Conservation (phyloP, 2,329 filamentous ascomycete species). For the Cytospora chrysosperma region DNA sequence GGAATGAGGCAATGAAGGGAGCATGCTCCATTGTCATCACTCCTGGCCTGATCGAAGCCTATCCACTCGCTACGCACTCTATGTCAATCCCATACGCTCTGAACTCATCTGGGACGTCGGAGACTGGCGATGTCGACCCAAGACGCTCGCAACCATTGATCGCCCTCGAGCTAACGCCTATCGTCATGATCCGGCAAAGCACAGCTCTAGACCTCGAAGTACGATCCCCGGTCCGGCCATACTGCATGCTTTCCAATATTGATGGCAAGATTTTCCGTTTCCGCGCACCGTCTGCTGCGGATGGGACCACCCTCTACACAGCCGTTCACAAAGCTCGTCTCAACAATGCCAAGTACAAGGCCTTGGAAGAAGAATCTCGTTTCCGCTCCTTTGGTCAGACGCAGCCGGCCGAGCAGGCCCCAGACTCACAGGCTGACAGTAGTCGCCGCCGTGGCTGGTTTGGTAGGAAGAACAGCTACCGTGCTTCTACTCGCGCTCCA, state of each 20-base stretch:
- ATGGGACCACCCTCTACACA: conserved; percentile 79
- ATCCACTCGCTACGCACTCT: conserved; percentile 40
- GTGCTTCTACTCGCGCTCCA: conserved; percentile 60
- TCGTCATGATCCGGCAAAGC: conserved; percentile 86
- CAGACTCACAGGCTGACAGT: conserved; percentile 42
- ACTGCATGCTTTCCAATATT: conserved; percentile 66
- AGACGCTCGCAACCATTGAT: conserved; percentile 49
- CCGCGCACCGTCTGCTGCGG: conserved; percentile 71
- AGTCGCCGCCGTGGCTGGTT: conserved; percentile 57
- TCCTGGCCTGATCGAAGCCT: conserved; percentile 60
- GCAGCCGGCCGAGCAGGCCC: conserved; percentile 49
- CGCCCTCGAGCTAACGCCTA: conserved; percentile 82
- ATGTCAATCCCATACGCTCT: conserved; percentile 33
- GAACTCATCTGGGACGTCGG: conserved; percentile 36
- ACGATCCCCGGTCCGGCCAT: conserved; percentile 74
- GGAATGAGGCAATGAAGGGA: conserved; percentile 57
- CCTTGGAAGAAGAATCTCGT: conserved; percentile 63
- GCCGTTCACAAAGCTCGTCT: conserved; percentile 86
- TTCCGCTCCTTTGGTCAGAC: conserved; percentile 70
- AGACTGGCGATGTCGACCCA: conserved; percentile 32
- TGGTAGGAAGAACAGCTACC: conserved; percentile 64
- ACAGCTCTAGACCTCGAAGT: conserved; percentile 94
- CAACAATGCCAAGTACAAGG: conserved; percentile 85
- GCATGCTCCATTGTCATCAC: conserved; percentile 56
- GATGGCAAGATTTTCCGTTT: conserved; percentile 82